Evolutionary conservation across 2,329 filamentous ascomycete species (phyloP).

Genomic region (Teratosphaeria gauchensis): DNA sequence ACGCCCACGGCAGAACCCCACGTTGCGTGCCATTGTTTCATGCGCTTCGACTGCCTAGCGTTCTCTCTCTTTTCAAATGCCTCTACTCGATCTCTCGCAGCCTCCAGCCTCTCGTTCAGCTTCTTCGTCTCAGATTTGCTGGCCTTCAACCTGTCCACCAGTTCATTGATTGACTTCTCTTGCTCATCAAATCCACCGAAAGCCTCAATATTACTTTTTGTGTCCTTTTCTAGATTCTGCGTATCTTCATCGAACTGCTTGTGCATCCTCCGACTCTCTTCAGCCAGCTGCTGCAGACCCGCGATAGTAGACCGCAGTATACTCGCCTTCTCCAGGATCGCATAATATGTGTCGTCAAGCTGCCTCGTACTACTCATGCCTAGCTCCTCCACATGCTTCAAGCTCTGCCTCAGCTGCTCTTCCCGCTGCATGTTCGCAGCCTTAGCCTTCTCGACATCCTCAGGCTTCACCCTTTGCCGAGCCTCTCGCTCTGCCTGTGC

Average conservation of each 20-base stretch:
- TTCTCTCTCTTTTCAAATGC: constrained; percentile 57
- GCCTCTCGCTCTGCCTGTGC: constrained; percentile 7
- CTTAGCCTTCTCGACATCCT: constrained; percentile 31
- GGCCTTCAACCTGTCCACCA: constrained; percentile 52
- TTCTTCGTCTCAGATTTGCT: constrained; percentile 51
- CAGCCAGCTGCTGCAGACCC: constrained; percentile 57
- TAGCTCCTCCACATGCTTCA: constrained; percentile 40
- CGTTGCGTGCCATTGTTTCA: constrained; percentile 20
- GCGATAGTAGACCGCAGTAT: constrained; percentile 54
- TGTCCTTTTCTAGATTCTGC: constrained; percentile 49
- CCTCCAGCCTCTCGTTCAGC: constrained; percentile 54
- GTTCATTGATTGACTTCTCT: constrained; percentile 49
- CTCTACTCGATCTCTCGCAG: constrained; percentile 55
- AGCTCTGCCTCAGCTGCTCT: constrained; percentile 29
- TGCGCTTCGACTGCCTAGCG: constrained; percentile 56
- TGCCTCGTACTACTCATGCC: constrained; percentile 53
- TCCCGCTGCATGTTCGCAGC: constrained; percentile 30
- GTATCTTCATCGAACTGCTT: constrained; percentile 49
- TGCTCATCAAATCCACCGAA: constrained; percentile 57
- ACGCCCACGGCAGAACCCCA: constrained; percentile 16
- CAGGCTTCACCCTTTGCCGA: constrained; percentile 23
- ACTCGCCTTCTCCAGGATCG: constrained; percentile 59
- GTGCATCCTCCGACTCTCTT: constrained; percentile 41
- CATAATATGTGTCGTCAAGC: constrained; percentile 66
- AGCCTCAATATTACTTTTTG: constrained; percentile 49